Evolutionary conservation across 306 rosid species (phyloP), one percentile per base, ranked within the genome.

Genomic region (Acacia acuminata): DNA sequence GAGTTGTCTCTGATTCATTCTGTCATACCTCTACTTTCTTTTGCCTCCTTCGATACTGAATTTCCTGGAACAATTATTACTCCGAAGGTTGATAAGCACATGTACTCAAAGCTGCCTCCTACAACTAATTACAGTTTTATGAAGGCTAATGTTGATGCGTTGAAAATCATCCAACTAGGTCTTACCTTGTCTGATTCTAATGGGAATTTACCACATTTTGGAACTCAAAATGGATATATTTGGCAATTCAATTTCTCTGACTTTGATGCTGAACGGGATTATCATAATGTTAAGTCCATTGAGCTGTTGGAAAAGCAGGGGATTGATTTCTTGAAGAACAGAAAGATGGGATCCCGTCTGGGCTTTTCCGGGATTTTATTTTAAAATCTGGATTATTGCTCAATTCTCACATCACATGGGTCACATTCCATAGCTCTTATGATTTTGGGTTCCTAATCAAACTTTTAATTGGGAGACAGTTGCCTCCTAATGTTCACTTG

Each of bases 401-500:
- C 51, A 45, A 45, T 45, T 11, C 16, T 45, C 15, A 45, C 10
- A 45, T 45, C 51, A 45, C 51, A 12, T 45, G 51, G 51, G 16
- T 45, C 51, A 45, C 51, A 45, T 45, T 45, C 51, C 84, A 80
- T 3, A 8, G 73, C 8, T n/a, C 36, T 2, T 73, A 73, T 45
- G 84, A 80, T 61, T 80, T 80, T 34, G 79, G 84, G 7, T 73
- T 5, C 38, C 0, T 80, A 4, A 73, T 80, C 5, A 80, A 80
- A 7, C 34, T 80, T 8, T 17, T 72, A 14, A 45, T 12, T 1
- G 19, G 10, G 2, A 13, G 14, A 72, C 10, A 16, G 10, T 47
- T 80, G 36, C 84, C 84, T 0, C 8, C n/a, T 4, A 22, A 72
- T 2, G 24, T 73, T 17, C 48, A 25, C 3, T 4, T 42, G 9